A percentile compares a stretch with the other conserved stretches of the same genome.
phyloP scores from a whole-genome alignment of 768 basidiomycete genomes.

The Gymnopilus junonius region DNA sequence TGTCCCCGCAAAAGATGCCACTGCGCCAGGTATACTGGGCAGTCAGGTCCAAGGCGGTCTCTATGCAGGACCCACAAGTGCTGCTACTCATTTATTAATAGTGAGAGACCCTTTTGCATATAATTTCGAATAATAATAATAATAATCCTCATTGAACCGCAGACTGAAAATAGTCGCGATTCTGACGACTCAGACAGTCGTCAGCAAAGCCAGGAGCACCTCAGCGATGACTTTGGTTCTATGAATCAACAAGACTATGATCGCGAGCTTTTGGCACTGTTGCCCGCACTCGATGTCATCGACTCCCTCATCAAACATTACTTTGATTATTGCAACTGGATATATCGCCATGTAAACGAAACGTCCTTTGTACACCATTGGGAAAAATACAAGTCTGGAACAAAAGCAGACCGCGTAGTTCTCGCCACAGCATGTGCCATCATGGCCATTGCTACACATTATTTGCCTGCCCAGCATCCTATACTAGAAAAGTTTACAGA shows the following conservation, averaged over 20 bases:
- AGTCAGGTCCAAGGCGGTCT: conserved; percentile 68
- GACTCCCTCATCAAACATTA: conserved; percentile 78
- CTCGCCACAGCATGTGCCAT: conserved; percentile 76
- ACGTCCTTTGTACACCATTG: conserved; percentile 64
- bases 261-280: conserved; percentile 67
- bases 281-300: conserved; percentile 70
- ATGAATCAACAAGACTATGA: conserved; percentile 59
- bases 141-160: conserved; percentile 17
- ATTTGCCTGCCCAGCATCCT: conserved; percentile 67
- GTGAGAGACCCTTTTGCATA: conserved; percentile 38
- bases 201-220: conserved; percentile 55
- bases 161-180: conserved; percentile 47
- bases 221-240: conserved; percentile 45
- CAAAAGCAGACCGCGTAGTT: conserved; percentile 66
- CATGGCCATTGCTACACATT: conserved; percentile 75
- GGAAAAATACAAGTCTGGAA: conserved; percentile 74
- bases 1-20: conserved; percentile 44
- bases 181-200: conserved; percentile 60
- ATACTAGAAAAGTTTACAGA: conserved; percentile 59
- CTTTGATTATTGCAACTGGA: conserved; percentile 89
- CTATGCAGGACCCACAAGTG: conserved; percentile 81
- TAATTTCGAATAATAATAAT: conserved; percentile 17
- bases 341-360: conserved; percentile 79
- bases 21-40: conserved; percentile 69
- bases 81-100: conserved; percentile 68